These are phyloP conservation scores for Vitis vinifera DNA, from an alignment of 164 flowering plant genomes.

Conservation along the genomic window ASM3070453v1 NC_081817.1:27270501-27271000, in stretches of 20 bases:
- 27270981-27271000: no score
- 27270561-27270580: no score
- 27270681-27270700: not conserved
- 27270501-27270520: no score
- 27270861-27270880: not conserved
- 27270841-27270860: no score
- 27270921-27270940: no score
- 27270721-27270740: not conserved
- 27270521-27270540: no score
- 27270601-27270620: not conserved
- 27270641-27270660: not conserved
- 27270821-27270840: not conserved
- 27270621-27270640: not conserved
- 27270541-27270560: no score
- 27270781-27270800: not conserved
- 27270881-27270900: not conserved
- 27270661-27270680: not conserved
- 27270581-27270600: not conserved
- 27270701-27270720: not conserved
- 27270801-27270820: not conserved
- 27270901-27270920: not conserved
- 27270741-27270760: not conserved
- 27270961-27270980: no score
- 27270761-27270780: no score
- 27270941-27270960: no score